These are phyloP conservation scores for Hanseniaspora jakobsenii DNA, from an alignment of 805 yeast species.

Conservation along the genomic window DNA sequence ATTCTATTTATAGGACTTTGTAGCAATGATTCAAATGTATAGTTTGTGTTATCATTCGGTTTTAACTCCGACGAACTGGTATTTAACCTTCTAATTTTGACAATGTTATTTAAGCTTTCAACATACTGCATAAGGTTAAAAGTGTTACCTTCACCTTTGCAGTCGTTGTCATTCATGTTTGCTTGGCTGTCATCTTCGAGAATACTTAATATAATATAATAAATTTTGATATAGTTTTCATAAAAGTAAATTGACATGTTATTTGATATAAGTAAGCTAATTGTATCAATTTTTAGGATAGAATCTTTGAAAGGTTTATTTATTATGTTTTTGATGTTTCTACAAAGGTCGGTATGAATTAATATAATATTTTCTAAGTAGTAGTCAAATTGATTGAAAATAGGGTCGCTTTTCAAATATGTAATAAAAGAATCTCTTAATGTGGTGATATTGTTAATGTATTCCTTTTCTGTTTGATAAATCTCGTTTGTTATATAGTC, in stretches of 20 bases:
- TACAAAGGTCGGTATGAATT: background rate
- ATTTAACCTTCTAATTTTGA: too few species aligned
- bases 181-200: too few species aligned
- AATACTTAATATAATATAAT: slow-evolving; percentile 1
- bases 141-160: background rate
- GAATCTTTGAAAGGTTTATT: background rate
- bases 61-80: too few species aligned
- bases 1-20: slow-evolving; percentile 11
- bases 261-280: background rate
- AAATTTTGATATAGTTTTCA: slow-evolving; percentile 11
- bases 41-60: background rate
- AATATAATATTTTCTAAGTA: background rate
- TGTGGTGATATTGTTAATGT: background rate
- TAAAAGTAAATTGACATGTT: slow-evolving; percentile 5
- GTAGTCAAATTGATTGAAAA: slow-evolving; percentile 5
- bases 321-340: background rate
- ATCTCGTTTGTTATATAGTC: slow-evolving; percentile 4
- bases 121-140: too few species aligned
- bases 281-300: background rate
- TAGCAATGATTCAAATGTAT: slow-evolving; percentile 3
- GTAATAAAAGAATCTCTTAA: background rate
- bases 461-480: background rate
- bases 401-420: background rate
- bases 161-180: background rate
- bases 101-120: slow-evolving; percentile 1